phyloP scores from a whole-genome alignment of 176 grass and related monocot species.

The Phyllostachys edulis region DNA sequence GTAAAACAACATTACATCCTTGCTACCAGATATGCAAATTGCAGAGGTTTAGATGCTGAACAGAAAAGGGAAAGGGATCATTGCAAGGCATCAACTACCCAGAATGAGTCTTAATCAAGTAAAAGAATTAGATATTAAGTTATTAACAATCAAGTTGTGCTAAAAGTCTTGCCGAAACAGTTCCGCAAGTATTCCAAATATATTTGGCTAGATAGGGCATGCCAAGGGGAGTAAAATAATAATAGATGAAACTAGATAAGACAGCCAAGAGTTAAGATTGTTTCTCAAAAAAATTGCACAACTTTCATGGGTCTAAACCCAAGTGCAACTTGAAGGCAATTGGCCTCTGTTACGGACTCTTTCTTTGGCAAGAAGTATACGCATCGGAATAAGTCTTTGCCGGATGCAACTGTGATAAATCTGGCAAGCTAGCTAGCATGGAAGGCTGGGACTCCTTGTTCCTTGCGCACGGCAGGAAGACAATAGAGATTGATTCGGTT shows the following conservation, averaged over 20 bases:
- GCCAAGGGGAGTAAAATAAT: not conserved
- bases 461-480: no score
- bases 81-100: not conserved
- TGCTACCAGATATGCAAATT: not conserved
- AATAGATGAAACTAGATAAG: not conserved
- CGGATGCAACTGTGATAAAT: no score
- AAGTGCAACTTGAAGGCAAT: not conserved
- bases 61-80: not conserved
- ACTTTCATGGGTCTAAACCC: not conserved
- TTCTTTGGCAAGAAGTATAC: no score
- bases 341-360: no score
- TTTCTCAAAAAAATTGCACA: not conserved
- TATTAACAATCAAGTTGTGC: not conserved
- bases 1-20: not conserved
- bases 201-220: not conserved
- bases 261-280: not conserved
- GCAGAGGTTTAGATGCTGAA: not conserved
- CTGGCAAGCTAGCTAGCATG: no score
- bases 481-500: no score
- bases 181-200: not conserved
- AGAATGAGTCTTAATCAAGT: constrained; percentile 2
- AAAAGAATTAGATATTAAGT: not conserved
- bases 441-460: no score
- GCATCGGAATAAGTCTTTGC: no score
- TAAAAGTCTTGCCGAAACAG: not conserved